Percentiles rank a stretch among this genome's conserved stretches.
These are phyloP conservation scores for Pyrrhoderma noxium DNA, from an alignment of 1,284 basidiomycete species.

Conservation along the genomic window DNA sequence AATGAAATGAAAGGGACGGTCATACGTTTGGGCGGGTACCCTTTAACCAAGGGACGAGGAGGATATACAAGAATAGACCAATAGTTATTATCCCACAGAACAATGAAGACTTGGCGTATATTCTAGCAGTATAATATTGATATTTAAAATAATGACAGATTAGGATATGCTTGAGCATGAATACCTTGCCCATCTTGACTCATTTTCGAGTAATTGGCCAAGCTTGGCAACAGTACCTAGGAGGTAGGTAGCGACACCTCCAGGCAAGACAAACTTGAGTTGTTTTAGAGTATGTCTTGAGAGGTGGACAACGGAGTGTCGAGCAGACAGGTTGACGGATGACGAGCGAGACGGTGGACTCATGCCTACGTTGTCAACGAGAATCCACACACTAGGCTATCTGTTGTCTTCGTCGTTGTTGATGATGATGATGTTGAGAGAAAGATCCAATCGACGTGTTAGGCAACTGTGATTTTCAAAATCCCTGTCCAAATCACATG, in stretches of 20 bases:
- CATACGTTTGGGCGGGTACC: slow-evolving; percentile 63
- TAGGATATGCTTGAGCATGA: too few relatives aligned
- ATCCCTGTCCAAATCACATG: too few relatives aligned
- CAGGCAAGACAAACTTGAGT: slow-evolving; percentile 67
- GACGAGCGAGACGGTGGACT: slow-evolving; percentile 2
- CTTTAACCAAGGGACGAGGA: slow-evolving; percentile 54
- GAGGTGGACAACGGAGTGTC: slow-evolving; percentile 5
- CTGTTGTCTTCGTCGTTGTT: too few relatives aligned
- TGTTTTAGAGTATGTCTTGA: slow-evolving; percentile 52
- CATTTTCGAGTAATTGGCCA: slow-evolving; percentile 33
- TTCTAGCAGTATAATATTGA: slow-evolving; percentile 35
- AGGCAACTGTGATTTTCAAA: too few relatives aligned
- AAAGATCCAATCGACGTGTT: too few relatives aligned
- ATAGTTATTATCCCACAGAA: slow-evolving; percentile 52
- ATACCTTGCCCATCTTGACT: slow-evolving; percentile 36
- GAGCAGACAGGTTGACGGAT: neutral
- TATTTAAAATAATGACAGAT: too few relatives aligned
- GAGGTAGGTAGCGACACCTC: slow-evolving; percentile 52
- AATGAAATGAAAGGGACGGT: slow-evolving; percentile 16
- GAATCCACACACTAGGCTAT: too few relatives aligned
- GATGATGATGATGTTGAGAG: too few relatives aligned
- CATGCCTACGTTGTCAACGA: too few relatives aligned
- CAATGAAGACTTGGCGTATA: slow-evolving; percentile 41
- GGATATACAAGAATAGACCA: slow-evolving; percentile 61
- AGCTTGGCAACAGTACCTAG: slow-evolving; percentile 48